Percentiles rank a stretch among this genome's conserved stretches.
phyloP scores from a whole-genome alignment of 768 basidiomycete species.

The Trametes maxima region DNA sequence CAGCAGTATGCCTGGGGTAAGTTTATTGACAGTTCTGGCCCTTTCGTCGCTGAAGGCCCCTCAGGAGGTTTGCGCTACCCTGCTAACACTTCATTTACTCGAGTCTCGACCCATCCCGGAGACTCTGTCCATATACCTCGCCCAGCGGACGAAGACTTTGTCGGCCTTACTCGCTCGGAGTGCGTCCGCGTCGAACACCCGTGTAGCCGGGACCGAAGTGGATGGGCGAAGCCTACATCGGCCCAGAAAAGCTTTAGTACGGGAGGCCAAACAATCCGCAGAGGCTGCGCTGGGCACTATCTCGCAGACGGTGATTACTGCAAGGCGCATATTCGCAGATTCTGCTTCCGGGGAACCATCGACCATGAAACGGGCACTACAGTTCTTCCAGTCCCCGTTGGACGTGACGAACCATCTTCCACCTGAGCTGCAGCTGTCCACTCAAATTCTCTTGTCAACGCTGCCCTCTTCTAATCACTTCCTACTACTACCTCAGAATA shows the following conservation, averaged over 20 bases:
- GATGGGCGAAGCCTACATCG: conserved; percentile 18
- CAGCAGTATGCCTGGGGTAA: conserved; percentile 54
- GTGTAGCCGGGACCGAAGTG: conserved; percentile 27
- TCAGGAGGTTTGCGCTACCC: conserved; percentile 74
- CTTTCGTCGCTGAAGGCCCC: conserved; percentile 3
- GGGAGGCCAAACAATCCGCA: conserved; percentile 57
- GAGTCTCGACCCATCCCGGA: conserved; percentile 82
- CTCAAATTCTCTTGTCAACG: conserved; percentile 63
- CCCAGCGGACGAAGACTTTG: conserved; percentile 68
- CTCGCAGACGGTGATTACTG: conserved; percentile 56
- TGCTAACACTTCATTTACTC: conserved; percentile 85
- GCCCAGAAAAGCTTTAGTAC: conserved; percentile 41
- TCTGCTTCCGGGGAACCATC: conserved; percentile 36
- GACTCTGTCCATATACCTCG: conserved; percentile 67
- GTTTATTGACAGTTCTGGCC: conserved; percentile 21
- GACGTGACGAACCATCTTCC: conserved; percentile 39
- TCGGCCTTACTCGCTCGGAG: conserved; percentile 40
- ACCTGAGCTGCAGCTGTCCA: conserved; percentile 61
- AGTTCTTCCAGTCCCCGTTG: conserved; percentile 60
- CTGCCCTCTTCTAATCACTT: conserved; percentile 87
- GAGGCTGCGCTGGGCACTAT: conserved; percentile 57
- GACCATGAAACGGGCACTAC: conserved; percentile 58
- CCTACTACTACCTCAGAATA: conserved; percentile 67
- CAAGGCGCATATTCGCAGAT: conserved; percentile 60
- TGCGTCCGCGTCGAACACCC: conserved; percentile 38